A percentile compares a stretch with the other conserved stretches of the same genome.
Evolutionary conservation across 305 asterid species (phyloP).

Genomic region (Fraxinus latifolia): DNA sequence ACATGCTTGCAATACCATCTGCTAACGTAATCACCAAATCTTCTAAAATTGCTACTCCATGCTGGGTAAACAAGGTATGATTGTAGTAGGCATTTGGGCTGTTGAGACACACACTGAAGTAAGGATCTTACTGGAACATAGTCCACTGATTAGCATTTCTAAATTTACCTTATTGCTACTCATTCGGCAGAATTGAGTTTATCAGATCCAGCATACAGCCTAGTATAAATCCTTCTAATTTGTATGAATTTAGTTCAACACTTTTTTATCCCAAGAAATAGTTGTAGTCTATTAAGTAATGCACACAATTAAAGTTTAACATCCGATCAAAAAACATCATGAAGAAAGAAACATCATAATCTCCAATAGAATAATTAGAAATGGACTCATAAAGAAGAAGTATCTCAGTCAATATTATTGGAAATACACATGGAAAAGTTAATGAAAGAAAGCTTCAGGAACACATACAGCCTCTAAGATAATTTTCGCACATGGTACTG

Average conservation of each 20-base stretch:
- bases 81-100: constrained; percentile 67
- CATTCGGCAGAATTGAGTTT: constrained; percentile 10
- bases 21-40: constrained; percentile 85
- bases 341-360: not conserved
- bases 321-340: constrained; percentile 10
- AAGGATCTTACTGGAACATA: constrained; percentile 18
- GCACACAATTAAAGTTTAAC: constrained; percentile 11
- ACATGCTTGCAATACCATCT: constrained; percentile 90
- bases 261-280: not conserved
- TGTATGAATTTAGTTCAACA: not conserved
- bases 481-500: not conserved
- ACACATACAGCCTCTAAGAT: constrained; percentile 12
- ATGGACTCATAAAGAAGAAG: constrained; percentile 2
- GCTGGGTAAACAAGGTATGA: constrained; percentile 58
- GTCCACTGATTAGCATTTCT: constrained; percentile 13
- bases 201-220: not conserved
- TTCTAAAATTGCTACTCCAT: constrained; percentile 79
- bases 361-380: not conserved
- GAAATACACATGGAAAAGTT: constrained; percentile 1
- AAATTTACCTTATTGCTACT: not conserved
- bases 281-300: not conserved
- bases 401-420: not conserved
- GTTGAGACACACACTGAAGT: constrained; percentile 29
- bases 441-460: constrained; percentile 6
- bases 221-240: not conserved